Evolutionary conservation across 164 flowering plant genomes (phyloP).

Genomic region (Paratinospora sagittata): DNA sequence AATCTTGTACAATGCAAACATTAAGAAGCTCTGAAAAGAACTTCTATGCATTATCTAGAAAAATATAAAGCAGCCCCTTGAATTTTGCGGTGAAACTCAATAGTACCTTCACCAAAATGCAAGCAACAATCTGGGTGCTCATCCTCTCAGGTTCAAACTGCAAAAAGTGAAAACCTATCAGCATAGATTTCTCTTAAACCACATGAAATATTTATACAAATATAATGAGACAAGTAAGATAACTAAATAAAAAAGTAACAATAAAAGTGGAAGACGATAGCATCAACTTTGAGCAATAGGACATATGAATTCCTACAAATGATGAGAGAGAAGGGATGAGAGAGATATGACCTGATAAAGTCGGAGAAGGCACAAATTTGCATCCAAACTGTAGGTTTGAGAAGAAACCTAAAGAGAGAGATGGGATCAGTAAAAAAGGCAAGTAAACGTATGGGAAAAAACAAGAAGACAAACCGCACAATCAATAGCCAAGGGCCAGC

Average conservation of each 20-base stretch:
- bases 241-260: neutral
- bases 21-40: no score
- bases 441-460: neutral
- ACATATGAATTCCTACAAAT: neutral
- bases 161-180: constrained; percentile 5
- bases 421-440: neutral
- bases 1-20: no score
- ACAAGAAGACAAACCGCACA: constrained; percentile 30
- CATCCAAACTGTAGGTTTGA: constrained; percentile 84
- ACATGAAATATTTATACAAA: neutral
- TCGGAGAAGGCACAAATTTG: constrained; percentile 96
- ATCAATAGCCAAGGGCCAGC: neutral
- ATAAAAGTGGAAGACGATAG: neutral
- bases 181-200: neutral
- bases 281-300: no score
- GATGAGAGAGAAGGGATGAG: neutral
- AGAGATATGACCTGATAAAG: constrained; percentile 67
- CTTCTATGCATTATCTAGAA: no score
- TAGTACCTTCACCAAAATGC: constrained; percentile 81
- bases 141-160: constrained; percentile 96
- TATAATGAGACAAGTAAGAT: neutral
- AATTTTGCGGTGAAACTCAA: no score
- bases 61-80: no score
- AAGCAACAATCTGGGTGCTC: constrained; percentile 83
- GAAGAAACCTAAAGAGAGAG: constrained; percentile 58